These are phyloP conservation scores for Geoglossum cookeanum DNA, from an alignment of 2,329 filamentous ascomycete species.

Conservation along the genomic window DNA sequence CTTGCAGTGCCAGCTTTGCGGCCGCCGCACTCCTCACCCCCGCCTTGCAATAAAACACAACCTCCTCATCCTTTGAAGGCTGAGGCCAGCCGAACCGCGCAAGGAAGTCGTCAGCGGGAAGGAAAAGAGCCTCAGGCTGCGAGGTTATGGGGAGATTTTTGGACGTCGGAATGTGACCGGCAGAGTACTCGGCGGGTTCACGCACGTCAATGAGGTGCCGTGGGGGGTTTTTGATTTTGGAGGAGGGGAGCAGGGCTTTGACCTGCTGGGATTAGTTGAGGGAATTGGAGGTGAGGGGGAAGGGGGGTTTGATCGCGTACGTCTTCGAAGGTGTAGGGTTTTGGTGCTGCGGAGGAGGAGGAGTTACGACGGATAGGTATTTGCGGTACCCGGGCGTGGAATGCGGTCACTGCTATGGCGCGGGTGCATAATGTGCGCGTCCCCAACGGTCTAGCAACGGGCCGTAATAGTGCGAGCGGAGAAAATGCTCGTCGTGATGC, in stretches of 20 bases:
- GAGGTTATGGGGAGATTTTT: conserved; percentile 67
- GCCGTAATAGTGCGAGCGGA: no score
- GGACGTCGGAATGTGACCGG: conserved; percentile 59
- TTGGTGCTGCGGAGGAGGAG: background rate
- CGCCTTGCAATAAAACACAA: conserved; percentile 87
- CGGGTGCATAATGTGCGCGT: no score
- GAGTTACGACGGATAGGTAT: background rate
- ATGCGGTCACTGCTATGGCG: background rate
- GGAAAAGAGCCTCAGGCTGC: conserved; percentile 60
- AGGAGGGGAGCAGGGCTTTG: background rate
- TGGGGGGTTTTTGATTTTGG: background rate
- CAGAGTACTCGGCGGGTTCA: conserved; percentile 47
- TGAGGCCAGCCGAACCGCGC: conserved; percentile 63
- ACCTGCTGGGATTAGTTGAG: background rate
- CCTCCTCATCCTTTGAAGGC: conserved; percentile 34
- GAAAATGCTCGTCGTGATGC: no score
- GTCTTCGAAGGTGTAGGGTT: background rate
- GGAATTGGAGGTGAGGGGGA: background rate
- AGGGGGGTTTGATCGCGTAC: background rate
- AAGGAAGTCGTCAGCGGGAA: conserved; percentile 60
- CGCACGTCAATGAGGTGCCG: conserved; percentile 36
- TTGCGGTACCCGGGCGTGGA: background rate
- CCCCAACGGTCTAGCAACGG: no score
- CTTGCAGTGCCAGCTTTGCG: conserved; percentile 54
- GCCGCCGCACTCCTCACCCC: conserved; percentile 68